Conservation (phyloP, 768 basidiomycete species). For the Lactifluus pinguis region DNA sequence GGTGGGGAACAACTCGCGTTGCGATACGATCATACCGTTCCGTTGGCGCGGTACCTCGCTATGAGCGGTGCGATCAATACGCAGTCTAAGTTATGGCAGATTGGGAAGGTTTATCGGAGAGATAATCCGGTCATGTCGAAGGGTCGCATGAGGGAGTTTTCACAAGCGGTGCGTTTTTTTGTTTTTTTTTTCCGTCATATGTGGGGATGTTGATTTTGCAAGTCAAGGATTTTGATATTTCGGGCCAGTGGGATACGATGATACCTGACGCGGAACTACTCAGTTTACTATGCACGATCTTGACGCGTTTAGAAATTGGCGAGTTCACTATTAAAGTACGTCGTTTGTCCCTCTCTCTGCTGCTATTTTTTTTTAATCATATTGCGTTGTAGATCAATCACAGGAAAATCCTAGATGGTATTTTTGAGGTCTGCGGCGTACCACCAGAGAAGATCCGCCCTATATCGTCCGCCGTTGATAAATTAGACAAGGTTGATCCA, state of each 20-base stretch:
- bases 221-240: conserved; percentile 86
- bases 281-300: conserved; percentile 69
- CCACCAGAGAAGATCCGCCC: conserved; percentile 79
- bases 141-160: conserved; percentile 97
- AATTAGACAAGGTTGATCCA: conserved; percentile 78
- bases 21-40: conserved; percentile 95
- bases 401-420: conserved; percentile 93
- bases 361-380: not conserved
- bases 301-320: conserved; percentile 79
- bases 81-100: conserved; percentile 87
- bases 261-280: conserved; percentile 93
- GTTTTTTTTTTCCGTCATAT: too few species aligned
- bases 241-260: conserved; percentile 91
- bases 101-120: conserved; percentile 96
- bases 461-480: conserved; percentile 96
- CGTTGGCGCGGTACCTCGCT: conserved; percentile 89
- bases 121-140: conserved; percentile 98
- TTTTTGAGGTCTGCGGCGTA: conserved; percentile 95
- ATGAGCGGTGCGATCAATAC: conserved; percentile 81
- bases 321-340: conserved; percentile 88
- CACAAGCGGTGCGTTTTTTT: conserved; percentile 67
- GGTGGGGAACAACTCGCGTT: conserved; percentile 94
- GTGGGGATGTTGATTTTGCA: not conserved
- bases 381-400: conserved; percentile 64
- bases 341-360: not conserved